These are phyloP conservation scores for Guyanaporus albipodus DNA, from an alignment of 768 basidiomycete genomes.

Conservation along the genomic window DNA sequence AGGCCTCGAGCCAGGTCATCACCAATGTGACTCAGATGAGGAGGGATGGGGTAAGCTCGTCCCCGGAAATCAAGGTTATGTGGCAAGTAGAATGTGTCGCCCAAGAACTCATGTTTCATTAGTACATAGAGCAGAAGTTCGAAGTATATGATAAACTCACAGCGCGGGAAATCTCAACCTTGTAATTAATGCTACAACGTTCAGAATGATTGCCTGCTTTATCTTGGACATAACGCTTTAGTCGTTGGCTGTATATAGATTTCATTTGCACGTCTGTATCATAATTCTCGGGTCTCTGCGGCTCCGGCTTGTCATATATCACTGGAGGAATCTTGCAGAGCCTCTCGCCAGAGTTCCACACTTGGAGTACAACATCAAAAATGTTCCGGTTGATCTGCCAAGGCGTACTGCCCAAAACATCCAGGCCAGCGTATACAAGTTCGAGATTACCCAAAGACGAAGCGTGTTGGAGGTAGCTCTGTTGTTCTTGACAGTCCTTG, in stretches of 20 bases:
- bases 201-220: conserved; percentile 87
- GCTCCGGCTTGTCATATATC: conserved; percentile 60
- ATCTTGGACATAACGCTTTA: conserved; percentile 50
- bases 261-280: conserved; percentile 53
- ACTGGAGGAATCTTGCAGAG: conserved; percentile 84
- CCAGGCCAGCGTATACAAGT: conserved; percentile 82
- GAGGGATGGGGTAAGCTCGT: conserved; percentile 93
- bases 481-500: conserved; percentile 86
- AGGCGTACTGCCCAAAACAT: conserved; percentile 84
- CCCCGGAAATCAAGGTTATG: conserved; percentile 98
- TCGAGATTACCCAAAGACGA: conserved; percentile 73
- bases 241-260: conserved; percentile 50
- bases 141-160: conserved; percentile 42
- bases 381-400: conserved; percentile 84
- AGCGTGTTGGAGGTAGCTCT: conserved; percentile 70
- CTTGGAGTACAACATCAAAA: conserved; percentile 69
- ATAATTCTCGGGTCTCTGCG: conserved; percentile 41
- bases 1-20: conserved; percentile 90
- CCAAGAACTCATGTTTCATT: conserved; percentile 58
- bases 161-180: conserved; percentile 91
- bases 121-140: background rate
- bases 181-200: conserved; percentile 91
- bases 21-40: conserved; percentile 92
- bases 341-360: conserved; percentile 84
- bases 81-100: conserved; percentile 86